Evolutionary conservation across 768 basidiomycete genomes (phyloP), one percentile per base, ranked within the genome.

Genomic region (Rhodotorula graminis): DNA sequence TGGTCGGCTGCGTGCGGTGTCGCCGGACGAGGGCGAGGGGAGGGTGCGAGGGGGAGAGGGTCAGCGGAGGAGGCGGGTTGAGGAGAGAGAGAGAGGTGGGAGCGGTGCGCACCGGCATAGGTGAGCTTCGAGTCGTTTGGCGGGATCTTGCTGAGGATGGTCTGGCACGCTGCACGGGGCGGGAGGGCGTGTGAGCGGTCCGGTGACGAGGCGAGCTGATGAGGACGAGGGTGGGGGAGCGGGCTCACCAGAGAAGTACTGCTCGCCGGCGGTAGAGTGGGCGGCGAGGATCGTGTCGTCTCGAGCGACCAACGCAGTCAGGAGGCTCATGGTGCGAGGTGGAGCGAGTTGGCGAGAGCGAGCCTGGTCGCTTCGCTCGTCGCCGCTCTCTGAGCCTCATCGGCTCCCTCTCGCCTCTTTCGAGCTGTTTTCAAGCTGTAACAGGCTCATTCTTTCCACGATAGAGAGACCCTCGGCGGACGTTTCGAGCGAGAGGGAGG

Each of bases 121-220:
- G 82, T 82, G 58, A 82, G 80, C 75, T 84, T 87, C 81, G 85
- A 87, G 80, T 90, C 87, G 79, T 92, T 92, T 8, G 92, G 93
- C 2, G 95, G 93, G 79, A 99, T 97, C 85, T 94, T 95, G 59
- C 89, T 89, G 50, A 99, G 84, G 75, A 98, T 96, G 1, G 89
- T 92, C 78, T 91, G 71, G 16, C 62, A 64, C 1, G 73, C 73
- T 68, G 64, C 52, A 57, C 19, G 10, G 21, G 2, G 31, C 4
- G 19, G 8, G 15, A 23, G 16, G 21, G 31, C 18, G 37, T 33
- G 33, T 37, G 21, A 12, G 4, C 15, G 4, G 15, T 16, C 29
- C 56, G 23, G 6, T 29, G 33, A 37, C 56, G 56, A 25, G 33
- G 19, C 7, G 31, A 33, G 33, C 19, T 14, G 40, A 25, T 6